Percentiles rank a stretch among this genome's conserved stretches.
Evolutionary conservation across 106 monocot genomes (phyloP).

Genomic region (Dendrobium chrysotoxum): DNA sequence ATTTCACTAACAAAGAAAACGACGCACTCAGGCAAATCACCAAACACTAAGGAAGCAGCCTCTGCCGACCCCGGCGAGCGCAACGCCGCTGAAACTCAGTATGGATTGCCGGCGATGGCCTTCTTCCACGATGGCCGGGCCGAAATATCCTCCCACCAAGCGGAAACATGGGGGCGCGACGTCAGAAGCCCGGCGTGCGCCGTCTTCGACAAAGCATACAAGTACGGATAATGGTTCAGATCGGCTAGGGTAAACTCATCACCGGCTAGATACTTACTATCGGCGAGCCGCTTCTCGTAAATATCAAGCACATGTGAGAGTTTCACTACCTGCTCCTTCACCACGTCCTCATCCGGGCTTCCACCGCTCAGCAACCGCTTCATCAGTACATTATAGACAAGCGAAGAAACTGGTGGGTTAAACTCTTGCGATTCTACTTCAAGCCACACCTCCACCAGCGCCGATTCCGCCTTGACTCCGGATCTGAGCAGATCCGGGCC

Average conservation of each 20-base stretch:
- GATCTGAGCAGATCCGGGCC: conserved; percentile 25
- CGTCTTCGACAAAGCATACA: conserved; percentile 1
- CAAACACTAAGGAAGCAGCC: neutral
- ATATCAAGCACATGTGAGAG: conserved; percentile 19
- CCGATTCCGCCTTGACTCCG: conserved; percentile 17
- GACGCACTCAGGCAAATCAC: neutral
- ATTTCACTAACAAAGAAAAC: neutral
- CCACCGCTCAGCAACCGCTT: conserved; percentile 19
- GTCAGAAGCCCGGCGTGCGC: conserved; percentile 3
- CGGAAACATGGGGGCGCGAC: conserved; percentile 17
- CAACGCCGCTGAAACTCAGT: neutral
- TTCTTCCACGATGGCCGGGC: conserved; percentile 25
- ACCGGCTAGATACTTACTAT: conserved; percentile 24
- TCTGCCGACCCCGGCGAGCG: neutral
- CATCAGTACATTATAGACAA: conserved; percentile 17
- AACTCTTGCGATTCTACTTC: conserved; percentile 41
- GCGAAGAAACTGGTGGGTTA: conserved; percentile 11
- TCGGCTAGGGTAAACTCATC: conserved; percentile 23
- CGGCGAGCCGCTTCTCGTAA: conserved; percentile 20
- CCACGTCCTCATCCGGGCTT: conserved; percentile 16
- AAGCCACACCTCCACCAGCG: conserved; percentile 34
- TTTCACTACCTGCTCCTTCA: conserved; percentile 8
- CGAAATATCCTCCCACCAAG: conserved; percentile 26
- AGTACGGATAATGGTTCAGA: conserved; percentile 10
- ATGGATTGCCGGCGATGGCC: conserved; percentile 1